A percentile compares a stretch with the other conserved stretches of the same genome.
Conservation (phyloP, 345 rosid species). For the Noccaea caerulescens region DNA sequence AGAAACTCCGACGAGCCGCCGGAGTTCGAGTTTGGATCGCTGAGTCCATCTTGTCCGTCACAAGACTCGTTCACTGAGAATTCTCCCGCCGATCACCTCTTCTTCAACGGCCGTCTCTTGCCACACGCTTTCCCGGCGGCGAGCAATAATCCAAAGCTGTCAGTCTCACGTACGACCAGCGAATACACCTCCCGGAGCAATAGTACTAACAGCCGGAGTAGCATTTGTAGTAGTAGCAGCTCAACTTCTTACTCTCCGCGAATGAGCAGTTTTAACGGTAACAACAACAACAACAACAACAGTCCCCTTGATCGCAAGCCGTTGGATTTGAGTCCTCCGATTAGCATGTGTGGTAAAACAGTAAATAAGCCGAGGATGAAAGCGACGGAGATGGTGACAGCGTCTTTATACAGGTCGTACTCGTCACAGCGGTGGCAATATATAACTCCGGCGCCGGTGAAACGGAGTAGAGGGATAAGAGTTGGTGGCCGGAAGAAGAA, state of each 20-base stretch:
- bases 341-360: neutral
- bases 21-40: slow-evolving; percentile 72
- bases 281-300: neutral
- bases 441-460: slow-evolving; percentile 55
- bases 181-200: slow-evolving; percentile 66
- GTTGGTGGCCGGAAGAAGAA: slow-evolving; percentile 32
- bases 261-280: slow-evolving; percentile 47
- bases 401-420: slow-evolving; percentile 39
- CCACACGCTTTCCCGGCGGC: slow-evolving; percentile 69
- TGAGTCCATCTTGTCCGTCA: slow-evolving; percentile 64
- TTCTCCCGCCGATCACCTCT: slow-evolving; percentile 87
- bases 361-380: slow-evolving; percentile 4
- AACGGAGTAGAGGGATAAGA: slow-evolving; percentile 46
- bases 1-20: slow-evolving; percentile 40
- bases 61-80: slow-evolving; percentile 51
- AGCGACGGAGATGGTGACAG: slow-evolving; percentile 50
- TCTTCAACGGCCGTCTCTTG: slow-evolving; percentile 77
- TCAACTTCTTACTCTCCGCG: slow-evolving; percentile 47
- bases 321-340: slow-evolving; percentile 22
- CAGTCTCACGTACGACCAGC: slow-evolving; percentile 58
- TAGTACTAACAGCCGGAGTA: slow-evolving; percentile 74
- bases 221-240: slow-evolving; percentile 53
- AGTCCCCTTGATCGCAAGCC: slow-evolving; percentile 16
- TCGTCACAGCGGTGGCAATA: slow-evolving; percentile 68
- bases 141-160: slow-evolving; percentile 22